Base-by-base conservation (phyloP, 371 early-diverging fungal genomes). In the Apophysomyces trapeziformis region DNA sequence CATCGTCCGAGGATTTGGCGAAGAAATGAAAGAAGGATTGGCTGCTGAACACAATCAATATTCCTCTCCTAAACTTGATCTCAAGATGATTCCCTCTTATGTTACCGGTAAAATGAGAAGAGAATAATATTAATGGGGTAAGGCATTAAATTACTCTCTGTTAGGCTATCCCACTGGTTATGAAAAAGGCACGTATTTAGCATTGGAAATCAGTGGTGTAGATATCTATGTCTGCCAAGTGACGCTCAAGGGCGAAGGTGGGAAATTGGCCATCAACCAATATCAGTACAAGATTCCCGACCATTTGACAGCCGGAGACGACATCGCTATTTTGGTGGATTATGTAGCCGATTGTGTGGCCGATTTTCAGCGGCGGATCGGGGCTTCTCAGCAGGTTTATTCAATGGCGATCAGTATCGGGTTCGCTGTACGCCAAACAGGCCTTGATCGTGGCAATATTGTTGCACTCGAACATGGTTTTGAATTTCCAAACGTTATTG, bases 151-250 rank as follows among this genome's bases (percentile, higher is more conserved):
- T 57, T 61, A 46, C 39, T n/a, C 8, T 9, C 26, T 14, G 14
- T 38, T 64, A 83, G 83, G 83, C 3, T 75, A 90, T 26, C 97
- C 97, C n/a, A 89, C 88, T 32, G 96, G 96, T 21, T 70, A 84
- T 60, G 97, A 96, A 67, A 89, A 85, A 39, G 97, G 96, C 21
- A 87, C 89, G n/a, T 95, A 88, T 77, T 79, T 97, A 47, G 96
- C 96, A 35, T 84, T 97, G 58, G 98, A 97, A 76, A 85, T 96
- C 62, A 95, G 94, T 38, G 97, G 96, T 37, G 92, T 95, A 75
- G 83, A 83, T 38, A 75, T 83, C 32, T 80, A 78, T 62, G 83
- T 72, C 2, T 79, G 80, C 60, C 83, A 83, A 67, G 80, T 83
- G n/a, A 75, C 77, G 56, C 63, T 83, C 41, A 80, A 80, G 44